phyloP scores from a whole-genome alignment of 129 eudicot species.

The Ambrosia trifida region DNA sequence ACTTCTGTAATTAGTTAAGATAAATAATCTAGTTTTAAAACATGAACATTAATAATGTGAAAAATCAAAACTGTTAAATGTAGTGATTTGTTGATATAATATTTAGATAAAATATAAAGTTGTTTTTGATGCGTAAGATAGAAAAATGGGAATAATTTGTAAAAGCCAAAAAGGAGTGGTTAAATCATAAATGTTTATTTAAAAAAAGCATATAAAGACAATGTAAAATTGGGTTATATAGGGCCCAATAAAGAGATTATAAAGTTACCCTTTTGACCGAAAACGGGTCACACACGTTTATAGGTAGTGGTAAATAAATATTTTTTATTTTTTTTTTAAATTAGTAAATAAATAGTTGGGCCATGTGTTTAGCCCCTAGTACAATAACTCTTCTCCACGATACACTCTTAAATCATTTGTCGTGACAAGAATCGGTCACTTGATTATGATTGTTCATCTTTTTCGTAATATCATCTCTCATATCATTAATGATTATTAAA shows the following conservation, averaged over 20 bases:
- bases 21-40: too few species aligned
- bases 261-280: neutral
- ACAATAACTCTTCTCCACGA: constrained; percentile 13
- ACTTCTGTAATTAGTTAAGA: too few species aligned
- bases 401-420: neutral
- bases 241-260: neutral
- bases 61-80: too few species aligned
- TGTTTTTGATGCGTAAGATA: too few species aligned
- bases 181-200: too few species aligned
- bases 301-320: constrained; percentile 4
- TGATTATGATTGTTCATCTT: neutral
- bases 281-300: constrained; percentile 19
- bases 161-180: too few species aligned
- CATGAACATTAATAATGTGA: too few species aligned
- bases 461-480: neutral
- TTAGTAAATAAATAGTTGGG: constrained; percentile 16
- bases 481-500: neutral
- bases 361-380: constrained; percentile 24
- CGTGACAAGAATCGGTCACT: neutral
- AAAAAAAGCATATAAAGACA: neutral
- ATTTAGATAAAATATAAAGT: too few species aligned
- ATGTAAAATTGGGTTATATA: neutral
- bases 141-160: too few species aligned
- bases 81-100: too few species aligned
- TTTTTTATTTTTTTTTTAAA: too few species aligned